Base-by-base conservation (phyloP, 768 basidiomycete species). In the Boletus reticuloceps region DNA sequence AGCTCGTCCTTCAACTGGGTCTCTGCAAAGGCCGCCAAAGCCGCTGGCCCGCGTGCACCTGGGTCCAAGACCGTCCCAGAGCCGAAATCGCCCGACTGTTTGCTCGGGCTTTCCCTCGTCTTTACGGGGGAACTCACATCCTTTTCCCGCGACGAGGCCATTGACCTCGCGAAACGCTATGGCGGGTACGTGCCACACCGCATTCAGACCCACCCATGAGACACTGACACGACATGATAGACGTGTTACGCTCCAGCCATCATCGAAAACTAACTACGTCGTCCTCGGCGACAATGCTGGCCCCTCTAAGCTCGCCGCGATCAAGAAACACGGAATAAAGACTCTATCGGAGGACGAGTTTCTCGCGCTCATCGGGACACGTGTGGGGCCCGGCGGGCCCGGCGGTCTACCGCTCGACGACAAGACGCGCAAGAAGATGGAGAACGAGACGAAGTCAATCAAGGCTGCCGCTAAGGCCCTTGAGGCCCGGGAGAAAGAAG, bases 111-210 rank as follows among this genome's bases (percentile, higher is more conserved):
- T 22, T 80, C 92, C 0, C 89, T 99, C 65, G 96, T 99, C 20
- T 99, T 99, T 60, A 98, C 97, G 0, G 97, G 95, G 16, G 96
- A 99, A 63, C 73, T 98, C 44, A 82, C 80, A 45, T 89, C 88
- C 55, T 85, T 98, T 60, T 85, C 91, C 2, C 80, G 97, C 37
- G 92, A 98, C 3, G 94, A 97, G 61, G 88, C 91, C 1, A 68
- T 77, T 27, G 94, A 96, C 62, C 71, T 96, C 7, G 96, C 89
- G 0, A 98, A 99, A 70, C 91, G 94, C 6, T 94, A 85, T 66
- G 94, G 94, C 63, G 95, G 86, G 95, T 94, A 47, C 58, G 91
- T 77, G 8, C 38, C 4, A 17, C 8, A 17, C 14, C n/a, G n/a
- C 34, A 14, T 36, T 36, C 34, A 36, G 34, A 36, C 34, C 12